Evolutionary conservation across 192 early-diverging fungal species (phyloP).

Genomic region (Umbelopsis ramanniana): DNA sequence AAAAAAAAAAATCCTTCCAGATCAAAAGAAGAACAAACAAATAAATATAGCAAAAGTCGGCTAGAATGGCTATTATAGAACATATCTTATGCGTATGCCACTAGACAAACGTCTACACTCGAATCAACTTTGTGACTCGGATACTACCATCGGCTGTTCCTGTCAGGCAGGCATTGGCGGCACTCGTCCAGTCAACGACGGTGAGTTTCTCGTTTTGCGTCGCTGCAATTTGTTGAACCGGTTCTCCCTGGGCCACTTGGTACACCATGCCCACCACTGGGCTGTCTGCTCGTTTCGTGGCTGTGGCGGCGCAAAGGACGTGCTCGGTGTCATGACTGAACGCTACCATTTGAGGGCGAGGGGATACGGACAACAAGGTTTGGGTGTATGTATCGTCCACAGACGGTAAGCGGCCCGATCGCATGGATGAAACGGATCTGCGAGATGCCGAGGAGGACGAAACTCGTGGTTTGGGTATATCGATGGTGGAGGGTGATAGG

Average conservation of each 20-base stretch:
- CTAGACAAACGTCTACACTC: conserved; percentile 26
- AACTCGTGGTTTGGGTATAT: conserved; percentile 6
- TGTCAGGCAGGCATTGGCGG: conserved; percentile 53
- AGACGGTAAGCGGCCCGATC: conserved; percentile 5
- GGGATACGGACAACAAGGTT: conserved; percentile 26
- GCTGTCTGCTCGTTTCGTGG: neutral
- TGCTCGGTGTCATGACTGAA: conserved; percentile 62
- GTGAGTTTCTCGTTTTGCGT: conserved; percentile 47
- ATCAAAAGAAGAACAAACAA: neutral
- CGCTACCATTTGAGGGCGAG: conserved; percentile 51
- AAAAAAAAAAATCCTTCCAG: neutral
- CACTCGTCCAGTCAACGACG: conserved; percentile 57
- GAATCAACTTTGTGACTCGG: conserved; percentile 55
- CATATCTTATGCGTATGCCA: neutral
- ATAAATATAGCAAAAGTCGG: conserved; percentile 12
- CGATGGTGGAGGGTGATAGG: neutral
- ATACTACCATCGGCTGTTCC: conserved; percentile 57
- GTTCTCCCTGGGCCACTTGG: conserved; percentile 48
- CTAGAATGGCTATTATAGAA: conserved; percentile 3
- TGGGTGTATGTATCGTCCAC: conserved; percentile 30
- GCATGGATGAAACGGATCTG: conserved; percentile 21
- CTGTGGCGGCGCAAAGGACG: conserved; percentile 46
- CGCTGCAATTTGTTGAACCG: conserved; percentile 45
- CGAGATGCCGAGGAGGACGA: conserved; percentile 24
- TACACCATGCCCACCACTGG: conserved; percentile 45